phyloP scores from a whole-genome alignment of 805 yeast species.

The Grigorovia humatica region DNA sequence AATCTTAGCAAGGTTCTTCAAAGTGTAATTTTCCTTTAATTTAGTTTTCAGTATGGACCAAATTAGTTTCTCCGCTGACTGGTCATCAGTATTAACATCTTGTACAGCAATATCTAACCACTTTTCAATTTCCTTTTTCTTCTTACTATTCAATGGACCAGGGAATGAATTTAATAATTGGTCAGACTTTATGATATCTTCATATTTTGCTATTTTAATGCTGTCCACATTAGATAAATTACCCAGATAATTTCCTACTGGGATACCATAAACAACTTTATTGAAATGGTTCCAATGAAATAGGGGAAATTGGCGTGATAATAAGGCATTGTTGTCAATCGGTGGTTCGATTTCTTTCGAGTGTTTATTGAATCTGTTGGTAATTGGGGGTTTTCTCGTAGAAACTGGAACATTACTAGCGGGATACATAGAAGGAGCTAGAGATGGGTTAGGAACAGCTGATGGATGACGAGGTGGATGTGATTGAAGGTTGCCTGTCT shows the following conservation, averaged over 20 bases:
- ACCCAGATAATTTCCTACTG: constrained; percentile 24
- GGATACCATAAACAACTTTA: constrained; percentile 37
- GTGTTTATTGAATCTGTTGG: not conserved
- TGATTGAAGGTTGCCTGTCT: not conserved
- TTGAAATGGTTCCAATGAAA: constrained; percentile 53
- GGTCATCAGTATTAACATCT: constrained; percentile 12
- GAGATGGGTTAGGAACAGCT: not conserved
- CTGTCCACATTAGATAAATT: constrained; percentile 5
- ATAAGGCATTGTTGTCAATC: constrained; percentile 44
- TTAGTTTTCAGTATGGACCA: constrained; percentile 20
- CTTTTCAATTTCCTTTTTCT: constrained; percentile 54
- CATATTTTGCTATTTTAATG: constrained; percentile 31
- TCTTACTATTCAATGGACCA: constrained; percentile 47
- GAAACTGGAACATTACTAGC: not conserved
- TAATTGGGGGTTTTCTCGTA: not conserved
- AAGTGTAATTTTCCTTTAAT: constrained; percentile 15
- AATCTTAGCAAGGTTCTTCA: constrained; percentile 28
- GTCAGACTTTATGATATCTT: constrained; percentile 27
- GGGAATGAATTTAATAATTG: constrained; percentile 28
- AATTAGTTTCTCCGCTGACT: constrained; percentile 14
- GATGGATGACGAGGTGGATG: not conserved
- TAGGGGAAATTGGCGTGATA: constrained; percentile 61
- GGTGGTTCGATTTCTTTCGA: not conserved
- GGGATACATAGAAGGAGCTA: not conserved
- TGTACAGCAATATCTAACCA: constrained; percentile 43